Evolutionary conservation across 441 rosid genomes (phyloP), one percentile per base, ranked within the genome.

Genomic region (Corymbia citriodora): DNA sequence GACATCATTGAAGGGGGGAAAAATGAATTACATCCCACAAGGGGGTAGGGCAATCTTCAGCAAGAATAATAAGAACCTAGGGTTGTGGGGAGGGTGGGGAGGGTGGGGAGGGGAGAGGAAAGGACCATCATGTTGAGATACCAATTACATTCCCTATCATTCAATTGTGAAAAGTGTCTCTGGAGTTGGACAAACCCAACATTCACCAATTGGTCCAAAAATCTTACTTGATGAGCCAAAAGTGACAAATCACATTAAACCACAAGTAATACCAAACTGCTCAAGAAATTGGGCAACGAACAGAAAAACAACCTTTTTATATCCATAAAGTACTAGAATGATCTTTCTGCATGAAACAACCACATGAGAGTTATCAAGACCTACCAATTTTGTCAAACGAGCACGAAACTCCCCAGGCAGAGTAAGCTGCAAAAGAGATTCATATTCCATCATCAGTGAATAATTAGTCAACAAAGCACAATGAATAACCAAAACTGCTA

Each of bases 331-430:
- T 45, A 79, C 52, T 45, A 45, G 53, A 45, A 23, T 79, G 52
- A 79, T 79, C 52, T 45, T 79, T 45, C 85, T 79, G 53, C n/a
- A 9, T 23, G 50, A 79, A 79, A 19, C 50, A 79, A 79, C 52
- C 29, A 49, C 52, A 45, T 45, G 45, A 79, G 50, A 79, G n/a
- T n/a, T 27, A 79, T 79, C 85, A 45, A 79, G 10, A 97, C 99
- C 94, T 36, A 98, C 99, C 99, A 98, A 88, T 93, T 98, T 98
- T 87, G 95, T 93, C 87, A 98, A 96, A 82, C 99, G 99, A 88
- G 93, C 89, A 40, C 99, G 99, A 63, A 93, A 95, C 90, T 98
- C 99, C 88, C 98, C 99, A 4, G 97, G 95, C 96, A 98, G 93
- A 49, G 98, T 96, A 72, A 97, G 96, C 99, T 98, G 97, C 95